Evolutionary conservation across 208 protist genomes (phyloP).

Genomic region (Leishmania major): DNA sequence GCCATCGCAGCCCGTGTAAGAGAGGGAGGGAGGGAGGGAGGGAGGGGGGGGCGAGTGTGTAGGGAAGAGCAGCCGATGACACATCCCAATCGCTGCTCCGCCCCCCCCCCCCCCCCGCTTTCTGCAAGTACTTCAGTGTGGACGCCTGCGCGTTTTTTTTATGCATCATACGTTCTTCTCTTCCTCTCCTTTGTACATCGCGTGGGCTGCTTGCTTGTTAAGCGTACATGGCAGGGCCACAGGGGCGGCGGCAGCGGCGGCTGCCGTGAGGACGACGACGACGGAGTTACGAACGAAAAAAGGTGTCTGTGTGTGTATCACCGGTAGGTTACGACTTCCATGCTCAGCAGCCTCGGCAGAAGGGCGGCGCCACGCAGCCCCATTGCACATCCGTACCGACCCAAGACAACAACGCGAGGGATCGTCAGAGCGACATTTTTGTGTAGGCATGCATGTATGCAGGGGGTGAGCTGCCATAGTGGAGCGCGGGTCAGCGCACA

Average conservation of each 20-base stretch:
- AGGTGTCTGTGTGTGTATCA: too few relatives aligned
- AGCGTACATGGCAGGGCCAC: too few relatives aligned
- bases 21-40: background rate
- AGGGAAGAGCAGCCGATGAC: background rate
- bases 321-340: too few relatives aligned
- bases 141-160: background rate
- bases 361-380: background rate
- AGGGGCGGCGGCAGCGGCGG: too few relatives aligned
- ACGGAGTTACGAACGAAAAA: too few relatives aligned
- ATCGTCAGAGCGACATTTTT: background rate
- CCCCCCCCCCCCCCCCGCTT: too few relatives aligned
- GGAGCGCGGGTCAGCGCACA: background rate
- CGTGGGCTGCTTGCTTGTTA: background rate
- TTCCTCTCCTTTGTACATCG: background rate
- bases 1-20: background rate
- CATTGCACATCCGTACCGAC: background rate
- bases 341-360: too few relatives aligned
- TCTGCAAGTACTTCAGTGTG: conserved; percentile 4
- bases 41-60: background rate
- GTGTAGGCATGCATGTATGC: background rate
- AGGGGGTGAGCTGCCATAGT: background rate
- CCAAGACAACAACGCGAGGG: background rate
- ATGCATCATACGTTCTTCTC: background rate
- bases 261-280: background rate
- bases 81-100: too few relatives aligned